Evolutionary conservation across 2,329 filamentous ascomycete genomes (phyloP).

Genomic region (Beauveria caledonica): DNA sequence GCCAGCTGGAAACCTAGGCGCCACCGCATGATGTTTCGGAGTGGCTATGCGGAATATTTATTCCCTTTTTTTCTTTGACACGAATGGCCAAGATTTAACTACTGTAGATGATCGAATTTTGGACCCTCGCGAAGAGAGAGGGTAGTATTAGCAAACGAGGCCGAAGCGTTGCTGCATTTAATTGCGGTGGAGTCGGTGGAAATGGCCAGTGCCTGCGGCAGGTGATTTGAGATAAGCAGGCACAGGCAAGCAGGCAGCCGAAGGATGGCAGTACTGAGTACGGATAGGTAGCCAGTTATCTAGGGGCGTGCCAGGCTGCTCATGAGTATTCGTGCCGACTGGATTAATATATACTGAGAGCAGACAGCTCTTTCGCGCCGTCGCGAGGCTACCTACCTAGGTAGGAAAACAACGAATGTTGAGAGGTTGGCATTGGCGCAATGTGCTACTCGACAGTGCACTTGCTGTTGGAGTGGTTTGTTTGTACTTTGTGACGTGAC

Average conservation of each 20-base stretch:
- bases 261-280: background rate
- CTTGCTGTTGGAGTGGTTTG: too few relatives aligned
- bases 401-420: too few relatives aligned
- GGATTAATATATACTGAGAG: background rate
- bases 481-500: too few relatives aligned
- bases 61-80: background rate
- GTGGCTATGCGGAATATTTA: slow-evolving; percentile 1
- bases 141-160: slow-evolving; percentile 3
- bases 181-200: slow-evolving; percentile 10
- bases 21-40: slow-evolving; percentile 1
- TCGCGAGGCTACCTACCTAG: background rate
- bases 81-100: background rate
- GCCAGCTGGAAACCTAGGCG: background rate
- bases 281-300: background rate
- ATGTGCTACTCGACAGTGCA: too few relatives aligned
- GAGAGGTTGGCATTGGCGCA: too few relatives aligned
- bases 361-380: background rate
- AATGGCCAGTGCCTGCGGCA: background rate
- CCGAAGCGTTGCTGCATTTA: background rate
- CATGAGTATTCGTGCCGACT: too few relatives aligned
- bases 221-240: background rate
- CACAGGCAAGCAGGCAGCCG: too few relatives aligned
- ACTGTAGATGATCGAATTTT: too few relatives aligned
- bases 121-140: background rate
- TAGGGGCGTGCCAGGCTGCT: background rate